phyloP scores from a whole-genome alignment of 108 stramenopile genomes.

The Fistulifera pelliculosa region DNA sequence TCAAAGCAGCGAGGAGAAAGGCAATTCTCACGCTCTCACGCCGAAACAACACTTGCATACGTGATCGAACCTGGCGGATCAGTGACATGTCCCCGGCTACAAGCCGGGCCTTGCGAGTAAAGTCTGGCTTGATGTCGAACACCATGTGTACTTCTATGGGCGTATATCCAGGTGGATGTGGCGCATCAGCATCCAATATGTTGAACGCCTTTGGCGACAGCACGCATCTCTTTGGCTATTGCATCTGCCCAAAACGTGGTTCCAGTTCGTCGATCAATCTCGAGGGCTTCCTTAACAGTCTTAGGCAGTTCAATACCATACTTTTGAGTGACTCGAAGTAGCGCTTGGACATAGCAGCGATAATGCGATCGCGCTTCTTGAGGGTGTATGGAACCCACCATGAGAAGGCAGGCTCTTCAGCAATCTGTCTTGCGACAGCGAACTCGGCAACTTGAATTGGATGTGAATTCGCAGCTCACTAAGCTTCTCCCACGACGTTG shows the following conservation, averaged over 20 bases:
- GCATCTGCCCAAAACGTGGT: constrained; percentile 33
- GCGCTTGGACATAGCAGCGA: constrained; percentile 4
- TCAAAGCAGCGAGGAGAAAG: constrained; percentile 31
- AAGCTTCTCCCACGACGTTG: constrained; percentile 15
- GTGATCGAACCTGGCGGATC: constrained; percentile 26
- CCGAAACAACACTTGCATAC: constrained; percentile 42
- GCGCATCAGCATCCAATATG: constrained; percentile 13
- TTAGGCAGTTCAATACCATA: constrained; percentile 14
- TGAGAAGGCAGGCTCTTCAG: constrained; percentile 11
- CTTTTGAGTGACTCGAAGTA: constrained; percentile 1
- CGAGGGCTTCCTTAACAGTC: constrained; percentile 26
- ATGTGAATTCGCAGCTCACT: constrained; percentile 18
- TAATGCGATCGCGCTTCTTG: constrained; percentile 14
- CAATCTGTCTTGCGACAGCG: constrained; percentile 15
- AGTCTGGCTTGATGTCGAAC: constrained; percentile 40
- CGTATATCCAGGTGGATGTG: constrained; percentile 2
- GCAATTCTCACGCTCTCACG: constrained; percentile 36
- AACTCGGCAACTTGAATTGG: constrained; percentile 29
- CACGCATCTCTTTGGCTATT: constrained; percentile 39
- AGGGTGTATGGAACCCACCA: constrained; percentile 30
- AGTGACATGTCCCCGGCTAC: constrained; percentile 30
- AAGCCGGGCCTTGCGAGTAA: constrained; percentile 29
- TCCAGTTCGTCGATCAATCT: constrained; percentile 33
- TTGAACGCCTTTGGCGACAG: constrained; percentile 33
- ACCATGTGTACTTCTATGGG: constrained; percentile 18